phyloP scores from a whole-genome alignment of 768 basidiomycete species.

The Russula compacta region DNA sequence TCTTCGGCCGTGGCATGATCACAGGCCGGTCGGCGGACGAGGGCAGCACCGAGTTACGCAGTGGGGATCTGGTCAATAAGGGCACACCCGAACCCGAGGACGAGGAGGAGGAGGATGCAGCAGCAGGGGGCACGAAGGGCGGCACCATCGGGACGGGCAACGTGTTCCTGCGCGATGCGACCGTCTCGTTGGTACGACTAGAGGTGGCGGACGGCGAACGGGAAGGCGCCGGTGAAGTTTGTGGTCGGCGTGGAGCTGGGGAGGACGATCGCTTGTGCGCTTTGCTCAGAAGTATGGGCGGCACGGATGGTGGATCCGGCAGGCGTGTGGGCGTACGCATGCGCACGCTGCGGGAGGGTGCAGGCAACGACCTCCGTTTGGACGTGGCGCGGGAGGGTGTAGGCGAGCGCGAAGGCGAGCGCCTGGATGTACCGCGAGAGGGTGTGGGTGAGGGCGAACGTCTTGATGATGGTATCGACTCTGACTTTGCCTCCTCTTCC shows the following conservation, averaged over 20 bases:
- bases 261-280: background rate
- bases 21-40: background rate
- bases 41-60: slow-evolving; percentile 6
- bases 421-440: background rate
- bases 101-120: background rate
- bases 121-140: background rate
- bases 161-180: background rate
- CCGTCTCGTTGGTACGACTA: background rate
- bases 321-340: background rate
- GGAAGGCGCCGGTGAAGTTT: background rate
- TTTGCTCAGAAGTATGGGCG: background rate
- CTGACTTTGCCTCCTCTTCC: background rate
- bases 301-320: background rate
- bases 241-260: background rate
- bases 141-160: background rate
- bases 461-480: background rate
- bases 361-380: background rate
- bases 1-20: slow-evolving; percentile 12
- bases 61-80: background rate
- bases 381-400: background rate
- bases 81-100: background rate
- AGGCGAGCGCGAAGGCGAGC: background rate
- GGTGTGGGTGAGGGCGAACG: background rate
- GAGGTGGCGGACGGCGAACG: background rate
- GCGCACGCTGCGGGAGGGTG: background rate